phyloP scores from a whole-genome alignment of 495 filamentous ascomycete genomes.

The Sporormia fimetaria region DNA sequence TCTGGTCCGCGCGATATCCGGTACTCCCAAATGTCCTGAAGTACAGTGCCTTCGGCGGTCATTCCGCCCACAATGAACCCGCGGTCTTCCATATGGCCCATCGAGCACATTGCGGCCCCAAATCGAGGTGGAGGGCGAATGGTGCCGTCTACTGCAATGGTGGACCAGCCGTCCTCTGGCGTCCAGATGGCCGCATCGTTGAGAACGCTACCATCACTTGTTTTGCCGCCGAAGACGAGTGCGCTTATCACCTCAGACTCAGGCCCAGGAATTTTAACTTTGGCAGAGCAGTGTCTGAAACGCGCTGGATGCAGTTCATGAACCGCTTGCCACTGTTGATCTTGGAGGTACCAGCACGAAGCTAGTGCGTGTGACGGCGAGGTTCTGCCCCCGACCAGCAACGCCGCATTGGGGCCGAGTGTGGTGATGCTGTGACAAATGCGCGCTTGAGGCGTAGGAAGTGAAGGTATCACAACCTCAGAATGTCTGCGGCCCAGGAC shows the following conservation, averaged over 20 bases:
- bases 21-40: constrained; percentile 51
- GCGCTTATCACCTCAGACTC: constrained; percentile 31
- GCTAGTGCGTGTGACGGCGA: constrained; percentile 55
- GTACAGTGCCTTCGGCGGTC: constrained; percentile 44
- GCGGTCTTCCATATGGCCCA: constrained; percentile 21
- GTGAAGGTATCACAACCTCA: background rate
- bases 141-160: constrained; percentile 33
- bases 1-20: constrained; percentile 25
- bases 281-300: constrained; percentile 61
- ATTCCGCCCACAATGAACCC: constrained; percentile 65
- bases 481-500: constrained; percentile 25
- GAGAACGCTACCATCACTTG: constrained; percentile 43
- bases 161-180: constrained; percentile 42
- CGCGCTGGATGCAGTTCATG: constrained; percentile 52
- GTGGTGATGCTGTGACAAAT: constrained; percentile 71
- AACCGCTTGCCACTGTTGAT: constrained; percentile 48
- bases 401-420: constrained; percentile 38
- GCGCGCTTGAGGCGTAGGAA: constrained; percentile 7
- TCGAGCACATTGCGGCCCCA: constrained; percentile 44
- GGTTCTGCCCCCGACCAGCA: constrained; percentile 68
- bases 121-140: constrained; percentile 44
- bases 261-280: constrained; percentile 30
- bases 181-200: constrained; percentile 56
- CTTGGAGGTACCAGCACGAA: constrained; percentile 62
- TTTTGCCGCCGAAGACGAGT: constrained; percentile 62